A percentile compares a stretch with the other conserved stretches of the same genome.
Conservation (phyloP, 306 rosid genomes). For the Prunus mongolica region DNA sequence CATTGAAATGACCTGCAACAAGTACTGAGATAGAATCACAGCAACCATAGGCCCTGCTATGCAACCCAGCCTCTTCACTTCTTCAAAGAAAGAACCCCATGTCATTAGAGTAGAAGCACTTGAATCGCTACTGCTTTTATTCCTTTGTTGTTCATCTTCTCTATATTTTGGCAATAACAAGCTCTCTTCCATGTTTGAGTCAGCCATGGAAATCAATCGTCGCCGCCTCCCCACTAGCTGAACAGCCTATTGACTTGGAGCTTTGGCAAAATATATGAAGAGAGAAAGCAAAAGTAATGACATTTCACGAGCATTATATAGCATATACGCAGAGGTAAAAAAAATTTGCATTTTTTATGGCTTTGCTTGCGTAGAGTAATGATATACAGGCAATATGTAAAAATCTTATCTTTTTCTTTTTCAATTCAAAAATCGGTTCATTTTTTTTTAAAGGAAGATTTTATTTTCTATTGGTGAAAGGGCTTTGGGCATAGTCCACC, state of each 20-base stretch:
- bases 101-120: not conserved
- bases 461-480: too few relatives aligned
- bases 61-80: slow-evolving; percentile 38
- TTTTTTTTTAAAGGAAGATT: too few relatives aligned
- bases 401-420: too few relatives aligned
- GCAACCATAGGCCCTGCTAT: slow-evolving; percentile 56
- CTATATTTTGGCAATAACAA: slow-evolving; percentile 10
- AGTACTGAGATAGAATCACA: slow-evolving; percentile 36
- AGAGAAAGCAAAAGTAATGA: not conserved
- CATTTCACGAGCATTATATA: not conserved
- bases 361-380: not conserved
- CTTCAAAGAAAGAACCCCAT: slow-evolving; percentile 29
- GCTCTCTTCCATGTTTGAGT: slow-evolving; percentile 31
- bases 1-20: slow-evolving; percentile 44
- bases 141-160: slow-evolving; percentile 1
- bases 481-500: too few relatives aligned
- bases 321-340: not conserved
- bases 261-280: not conserved
- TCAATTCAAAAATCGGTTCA: too few relatives aligned
- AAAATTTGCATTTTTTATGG: not conserved
- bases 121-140: not conserved
- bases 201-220: not conserved
- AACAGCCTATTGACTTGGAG: not conserved
- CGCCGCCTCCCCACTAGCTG: not conserved
- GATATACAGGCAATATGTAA: not conserved